Base-by-base conservation (phyloP, 164 flowering plant genomes). In the Pachysandra terminalis region DNA sequence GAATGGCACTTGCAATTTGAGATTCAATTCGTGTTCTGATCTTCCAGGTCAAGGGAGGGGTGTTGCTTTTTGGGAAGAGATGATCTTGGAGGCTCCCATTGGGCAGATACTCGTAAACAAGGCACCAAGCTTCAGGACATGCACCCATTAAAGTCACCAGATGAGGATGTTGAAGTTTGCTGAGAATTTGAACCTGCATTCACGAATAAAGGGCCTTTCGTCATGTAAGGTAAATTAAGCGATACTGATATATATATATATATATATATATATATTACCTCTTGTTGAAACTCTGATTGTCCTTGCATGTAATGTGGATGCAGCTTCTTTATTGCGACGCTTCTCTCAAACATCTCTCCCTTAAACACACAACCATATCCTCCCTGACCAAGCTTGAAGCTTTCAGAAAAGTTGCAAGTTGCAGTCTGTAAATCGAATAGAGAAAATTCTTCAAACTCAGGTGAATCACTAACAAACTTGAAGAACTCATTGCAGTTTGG, bases 361-460 rank as follows among this genome's bases (percentile, higher is more conserved):
- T 88, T 92, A 74, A 81, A 90, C 56, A 92, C 84, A 82, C 82
- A 78, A 40, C 92, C 90, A 79, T 66, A 74, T 17, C 80, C 82
- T 23, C 88, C 86, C 21, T 84, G 79, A 26, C 89, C 86, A 79
- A 90, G 73, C 71, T 79, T 86, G 79, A 93, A 90, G 75, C 91
- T 84, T 75, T 89, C 90, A 5, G 93, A 87, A 73, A 93, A 93
- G 67, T 85, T 73, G 76, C 90, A 93, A 16, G 96, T 89, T 24
- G 96, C 98, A 49, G 78, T 74, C 70, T 86, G 77, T 66, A 90
- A 51, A 71, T 93, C 98, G 9, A 76, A 68, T 68, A 83, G 67
- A 56, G 90, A 84, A 74, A 87, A 86, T 57, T 83, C 88, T 48
- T 80, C 81, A 56, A 86, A 70, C 63, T 77, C 79, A 37, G 75